phyloP scores from a whole-genome alignment of 2,329 filamentous ascomycete genomes.

The Sarocladium strictum region DNA sequence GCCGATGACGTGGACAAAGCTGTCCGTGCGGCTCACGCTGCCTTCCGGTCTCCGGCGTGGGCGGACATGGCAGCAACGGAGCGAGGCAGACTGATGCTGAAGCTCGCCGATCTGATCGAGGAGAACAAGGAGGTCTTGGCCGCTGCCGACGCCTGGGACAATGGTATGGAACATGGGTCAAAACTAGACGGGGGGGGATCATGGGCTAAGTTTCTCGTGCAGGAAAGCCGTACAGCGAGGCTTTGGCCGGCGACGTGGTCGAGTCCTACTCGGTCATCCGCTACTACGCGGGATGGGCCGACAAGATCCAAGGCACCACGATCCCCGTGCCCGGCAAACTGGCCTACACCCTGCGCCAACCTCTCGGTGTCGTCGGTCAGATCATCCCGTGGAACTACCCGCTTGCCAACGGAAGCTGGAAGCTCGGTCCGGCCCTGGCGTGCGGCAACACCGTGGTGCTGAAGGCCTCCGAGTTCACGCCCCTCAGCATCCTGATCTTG shows the following conservation, averaged over 20 bases:
- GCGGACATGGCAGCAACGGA: constrained; percentile 28
- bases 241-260: constrained; percentile 55
- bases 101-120: not conserved
- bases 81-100: constrained; percentile 56
- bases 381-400: constrained; percentile 52
- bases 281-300: constrained; percentile 66
- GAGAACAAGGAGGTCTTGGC: not conserved
- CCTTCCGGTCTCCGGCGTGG: not conserved
- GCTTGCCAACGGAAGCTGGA: constrained; percentile 62
- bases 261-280: constrained; percentile 34
- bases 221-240: constrained; percentile 50
- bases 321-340: constrained; percentile 60
- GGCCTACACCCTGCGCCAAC: constrained; percentile 63
- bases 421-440: constrained; percentile 60
- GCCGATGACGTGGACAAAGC: not conserved
- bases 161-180: not conserved
- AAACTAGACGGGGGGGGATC: too few relatives aligned
- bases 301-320: constrained; percentile 65
- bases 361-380: constrained; percentile 60
- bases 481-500: constrained; percentile 52
- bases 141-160: not conserved
- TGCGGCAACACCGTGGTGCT: constrained; percentile 54
- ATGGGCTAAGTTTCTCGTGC: too few relatives aligned
- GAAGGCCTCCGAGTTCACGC: constrained; percentile 58
- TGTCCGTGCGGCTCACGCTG: not conserved